phyloP scores from a whole-genome alignment of 768 basidiomycete genomes.

The Coprinopsis cinerea region DNA sequence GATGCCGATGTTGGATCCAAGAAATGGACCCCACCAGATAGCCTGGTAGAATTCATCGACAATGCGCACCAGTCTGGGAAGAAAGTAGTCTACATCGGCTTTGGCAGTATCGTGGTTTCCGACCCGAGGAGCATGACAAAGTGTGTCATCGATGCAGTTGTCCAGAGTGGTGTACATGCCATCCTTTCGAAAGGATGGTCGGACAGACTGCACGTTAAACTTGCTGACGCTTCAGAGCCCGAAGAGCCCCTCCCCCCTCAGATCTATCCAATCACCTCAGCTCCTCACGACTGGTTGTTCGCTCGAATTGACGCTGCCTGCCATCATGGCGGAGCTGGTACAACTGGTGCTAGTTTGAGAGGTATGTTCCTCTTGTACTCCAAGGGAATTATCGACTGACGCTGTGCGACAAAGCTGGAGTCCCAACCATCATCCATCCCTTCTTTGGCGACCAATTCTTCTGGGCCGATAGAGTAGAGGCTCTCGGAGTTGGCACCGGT shows the following conservation, averaged over 20 bases:
- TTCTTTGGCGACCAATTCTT: slow-evolving; percentile 99
- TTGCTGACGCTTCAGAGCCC: slow-evolving; percentile 48
- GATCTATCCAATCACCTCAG: slow-evolving; percentile 78
- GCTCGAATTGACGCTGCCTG: slow-evolving; percentile 91
- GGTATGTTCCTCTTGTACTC: slow-evolving; percentile 39
- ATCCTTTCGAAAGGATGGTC: slow-evolving; percentile 99
- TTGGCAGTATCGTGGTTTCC: slow-evolving; percentile 94
- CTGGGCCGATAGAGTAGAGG: slow-evolving; percentile 98
- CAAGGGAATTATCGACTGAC: background rate
- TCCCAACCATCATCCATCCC: slow-evolving; percentile 92
- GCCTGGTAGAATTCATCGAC: slow-evolving; percentile 78
- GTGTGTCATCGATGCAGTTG: slow-evolving; percentile 83
- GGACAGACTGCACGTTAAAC: slow-evolving; percentile 74
- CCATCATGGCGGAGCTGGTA: slow-evolving; percentile 97
- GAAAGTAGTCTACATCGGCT: slow-evolving; percentile 97
- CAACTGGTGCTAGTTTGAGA: slow-evolving; percentile 89
- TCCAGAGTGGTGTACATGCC: slow-evolving; percentile 81
- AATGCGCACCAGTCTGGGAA: slow-evolving; percentile 66
- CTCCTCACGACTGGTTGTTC: slow-evolving; percentile 97
- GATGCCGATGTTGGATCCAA: slow-evolving; percentile 84
- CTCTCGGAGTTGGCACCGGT: slow-evolving; percentile 83
- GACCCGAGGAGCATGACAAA: slow-evolving; percentile 92
- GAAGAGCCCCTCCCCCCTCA: slow-evolving; percentile 71
- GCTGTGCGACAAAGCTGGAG: slow-evolving; percentile 54
- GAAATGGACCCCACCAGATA: slow-evolving; percentile 85